Evolutionary conservation across 352 stramenopile species (phyloP), one percentile per base, ranked within the genome.

Genomic region (Phytopythium sindhum): DNA sequence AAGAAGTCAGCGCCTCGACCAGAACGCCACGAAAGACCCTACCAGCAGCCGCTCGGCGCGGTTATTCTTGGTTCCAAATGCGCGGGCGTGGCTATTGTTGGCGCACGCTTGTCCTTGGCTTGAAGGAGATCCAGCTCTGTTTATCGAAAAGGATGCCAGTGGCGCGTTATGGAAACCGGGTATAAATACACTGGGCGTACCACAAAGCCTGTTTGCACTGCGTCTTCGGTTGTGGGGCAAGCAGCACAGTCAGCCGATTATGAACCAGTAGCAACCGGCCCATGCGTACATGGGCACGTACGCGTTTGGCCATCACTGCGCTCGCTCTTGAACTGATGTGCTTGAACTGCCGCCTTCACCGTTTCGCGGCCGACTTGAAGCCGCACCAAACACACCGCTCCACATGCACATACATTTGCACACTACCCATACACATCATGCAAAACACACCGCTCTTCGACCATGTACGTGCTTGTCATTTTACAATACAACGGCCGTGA

Each of bases 401-500:
- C 3, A 39, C 33, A 39, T 14, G 33, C 33, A 39, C 33, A 39
- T 1, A 14, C 12, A 9, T 17, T 45, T 17, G 11, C 2, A 21
- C 15, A n/a, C 7, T 17, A n/a, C 14, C 12, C 15, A 45, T 6
- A 17, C 19, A 21, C 19, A 50, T 6, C 42, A 50, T 15, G 21
- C 42, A 50, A 6, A 26, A 10, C 14, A 33, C 47, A 53, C 23
- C n/a, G 21, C 9, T 15, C 45, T 29, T 28, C 6, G 5, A 12
- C 31, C 51, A 57, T 42, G 28, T 29, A 57, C 28, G 29, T 19
- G 31, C 31, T 28, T 26, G 31, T 57, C 51, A 57, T 37, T 42
- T 58, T 58, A 58, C 53, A 58, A 57, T 57, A 42, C 17, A 17
- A 28, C 51, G 28, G 51, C 29, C 19, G 51, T 10, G 28, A 23